Percentiles rank a stretch among this genome's conserved stretches.
Conservation (phyloP, 169 alveolate species). For the Plasmodium vivax region DNA sequence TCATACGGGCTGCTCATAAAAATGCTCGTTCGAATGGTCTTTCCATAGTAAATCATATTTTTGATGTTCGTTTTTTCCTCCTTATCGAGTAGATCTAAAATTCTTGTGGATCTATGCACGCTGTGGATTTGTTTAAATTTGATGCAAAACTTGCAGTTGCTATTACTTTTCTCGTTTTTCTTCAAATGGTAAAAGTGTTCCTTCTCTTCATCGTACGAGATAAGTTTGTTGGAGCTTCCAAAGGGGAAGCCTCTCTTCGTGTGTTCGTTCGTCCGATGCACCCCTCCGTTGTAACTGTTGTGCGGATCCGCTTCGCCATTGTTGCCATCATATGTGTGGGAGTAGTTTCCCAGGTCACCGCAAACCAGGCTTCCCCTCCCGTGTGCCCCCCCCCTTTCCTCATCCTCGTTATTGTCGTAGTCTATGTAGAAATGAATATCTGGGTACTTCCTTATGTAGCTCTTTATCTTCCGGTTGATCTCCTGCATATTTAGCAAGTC, state of each 20-base stretch:
- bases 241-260: neutral
- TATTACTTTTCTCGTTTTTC: slow-evolving; percentile 20
- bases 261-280: neutral
- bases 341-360: neutral
- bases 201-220: slow-evolving; percentile 64
- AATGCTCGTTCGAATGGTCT: slow-evolving; percentile 64
- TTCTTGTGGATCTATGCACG: slow-evolving; percentile 18
- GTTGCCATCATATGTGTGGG: neutral
- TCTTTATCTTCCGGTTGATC: slow-evolving; percentile 55
- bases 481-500: slow-evolving; percentile 72
- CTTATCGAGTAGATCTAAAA: slow-evolving; percentile 4
- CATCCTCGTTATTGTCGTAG: slow-evolving; percentile 43
- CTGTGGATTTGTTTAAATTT: slow-evolving; percentile 53
- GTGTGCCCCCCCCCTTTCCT: neutral
- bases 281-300: slow-evolving; percentile 1
- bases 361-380: neutral
- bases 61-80: slow-evolving; percentile 36
- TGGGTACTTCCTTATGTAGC: slow-evolving; percentile 65
- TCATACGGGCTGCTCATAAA: slow-evolving; percentile 65
- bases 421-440: slow-evolving; percentile 72
- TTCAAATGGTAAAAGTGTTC: slow-evolving; percentile 72
- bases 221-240: slow-evolving; percentile 9
- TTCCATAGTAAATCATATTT: slow-evolving; percentile 72
- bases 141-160: slow-evolving; percentile 56
- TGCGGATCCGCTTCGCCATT: neutral